Base-by-base conservation (phyloP, 257 asterid genomes). In the Solanum sparsipilum region DNA sequence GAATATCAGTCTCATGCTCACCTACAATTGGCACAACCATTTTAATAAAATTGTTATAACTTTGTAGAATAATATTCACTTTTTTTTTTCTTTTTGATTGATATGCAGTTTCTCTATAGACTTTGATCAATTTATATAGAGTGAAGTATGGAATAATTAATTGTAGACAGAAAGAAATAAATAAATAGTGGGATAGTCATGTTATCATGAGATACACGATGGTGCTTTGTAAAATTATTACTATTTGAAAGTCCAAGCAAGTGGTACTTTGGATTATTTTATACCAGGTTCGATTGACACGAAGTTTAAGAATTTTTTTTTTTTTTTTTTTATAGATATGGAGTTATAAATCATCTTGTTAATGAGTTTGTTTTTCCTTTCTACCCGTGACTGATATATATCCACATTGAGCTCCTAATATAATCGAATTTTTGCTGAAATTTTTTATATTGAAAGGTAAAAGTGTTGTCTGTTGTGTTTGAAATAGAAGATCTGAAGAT, bases 1-100 rank as follows among this genome's bases (percentile, higher is more conserved):
- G 89, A 3, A 87, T 87, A 84, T 89, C 90, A 36, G 15, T 60
- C 23, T 84, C 87, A 34, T n/a, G 58, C 13, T 84, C 87, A 6
- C 87, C 87, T 2, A 84, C 74, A 15, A 63, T 29, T 35, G 76
- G 76, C n/a, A 41, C 36, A 16, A 78, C 84, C 84, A 78, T 78
- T 3, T 13, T 36, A 36, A 25, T 12, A 20, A 75, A 36, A 21
- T 39, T 76, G 13, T 76, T 39, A 31, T 23, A 23, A 12, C 18
- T n/a, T 75, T 36, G 46, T 73, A 9, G 27, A 73, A 35, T 35
- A 35, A 35, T 35, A 35, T 35, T 35, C 38, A 11, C 9, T n/a
- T 75, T 35, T 18, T 35, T 27, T 27, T 27, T 27, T 27, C 38
- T 35, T 35, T 13, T 44, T 76, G 84, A 39, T 35, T 76, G 12